Evolutionary conservation across 495 filamentous ascomycete species (phyloP).

Genomic region (Neurospora discreta): DNA sequence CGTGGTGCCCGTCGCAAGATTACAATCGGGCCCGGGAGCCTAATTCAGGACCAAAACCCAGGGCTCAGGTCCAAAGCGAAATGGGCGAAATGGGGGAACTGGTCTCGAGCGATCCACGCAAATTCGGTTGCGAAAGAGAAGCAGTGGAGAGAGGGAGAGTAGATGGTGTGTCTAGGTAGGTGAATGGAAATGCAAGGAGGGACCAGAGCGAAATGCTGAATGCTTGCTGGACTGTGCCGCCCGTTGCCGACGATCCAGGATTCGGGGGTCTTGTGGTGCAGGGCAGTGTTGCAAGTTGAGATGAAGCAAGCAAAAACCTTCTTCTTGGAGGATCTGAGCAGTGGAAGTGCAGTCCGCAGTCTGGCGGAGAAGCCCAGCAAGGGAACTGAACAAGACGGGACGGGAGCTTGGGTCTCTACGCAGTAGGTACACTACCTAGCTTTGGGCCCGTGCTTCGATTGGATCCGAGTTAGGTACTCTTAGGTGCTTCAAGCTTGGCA

Average conservation of each 20-base stretch:
- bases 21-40: not conserved
- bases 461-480: not conserved
- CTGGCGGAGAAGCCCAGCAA: not conserved
- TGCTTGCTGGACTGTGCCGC: not conserved
- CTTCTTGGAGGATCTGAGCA: not conserved
- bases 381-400: not conserved
- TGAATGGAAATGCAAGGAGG: not conserved
- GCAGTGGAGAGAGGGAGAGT: not conserved
- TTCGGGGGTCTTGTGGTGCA: not conserved
- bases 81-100: not conserved
- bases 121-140: not conserved
- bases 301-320: not conserved
- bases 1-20: not conserved
- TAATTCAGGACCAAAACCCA: not conserved
- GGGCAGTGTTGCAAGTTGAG: not conserved
- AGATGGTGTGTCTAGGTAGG: not conserved
- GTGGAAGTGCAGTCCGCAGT: not conserved
- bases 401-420: not conserved
- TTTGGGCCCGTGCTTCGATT: not conserved
- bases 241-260: not conserved
- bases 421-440: not conserved
- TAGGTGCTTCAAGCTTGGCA: not conserved
- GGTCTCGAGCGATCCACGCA: not conserved
- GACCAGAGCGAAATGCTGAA: not conserved
- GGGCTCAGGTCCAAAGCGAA: not conserved